Evolutionary conservation across 1,284 basidiomycete genomes (phyloP), one percentile per base, ranked within the genome.

Genomic region (Sporisorium iseilematis-ciliati): DNA sequence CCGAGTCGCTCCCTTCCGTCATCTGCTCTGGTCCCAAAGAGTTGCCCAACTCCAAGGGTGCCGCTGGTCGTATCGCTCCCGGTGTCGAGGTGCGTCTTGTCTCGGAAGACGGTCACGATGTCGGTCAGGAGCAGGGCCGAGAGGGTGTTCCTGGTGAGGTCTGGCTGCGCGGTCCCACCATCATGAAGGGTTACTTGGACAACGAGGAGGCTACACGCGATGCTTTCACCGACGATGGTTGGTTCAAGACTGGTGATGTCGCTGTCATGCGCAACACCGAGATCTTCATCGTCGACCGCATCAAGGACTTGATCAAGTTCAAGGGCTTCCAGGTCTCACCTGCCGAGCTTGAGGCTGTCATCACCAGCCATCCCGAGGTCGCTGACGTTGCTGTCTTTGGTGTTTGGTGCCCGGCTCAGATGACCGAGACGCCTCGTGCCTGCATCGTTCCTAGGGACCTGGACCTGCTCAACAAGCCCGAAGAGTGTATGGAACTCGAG

Each of bases 1-100:
- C 92, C 0, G 93, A 93, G 85, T 91, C 91, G 5, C 90, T 90
- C 0, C 91, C 92, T 0, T 73, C 77, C 6, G 65, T 77, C 89
- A 89, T 7, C 87, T 82, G 42, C 77, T 83, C 68, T 23, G 65
- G 57, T 14, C 58, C 64, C 41, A 64, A 69, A 45, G 65, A 77
- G 38, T 61, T 80, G 43, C 65, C 67, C 50, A 67, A 81, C 52
- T 62, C 70, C 31, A 78, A 79, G 67, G 82, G 82, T 16, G 65
- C 85, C 81, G 52, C 87, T 57, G 95, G 95, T 1, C 83, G 88
- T 1, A 87, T 95, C 1, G 85, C 95, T n/a, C 91, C 95, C 0
- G 93, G 92, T 70, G 88, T 94, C 41, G 89, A 94, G 82, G 90
- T 91, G 0, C 89, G 92, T 8, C 85, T 97, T 6, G 90, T 96